A percentile compares a stretch with the other conserved stretches of the same genome.
phyloP scores from a whole-genome alignment of 768 basidiomycete species.

The Atractiella rhizophila region DNA sequence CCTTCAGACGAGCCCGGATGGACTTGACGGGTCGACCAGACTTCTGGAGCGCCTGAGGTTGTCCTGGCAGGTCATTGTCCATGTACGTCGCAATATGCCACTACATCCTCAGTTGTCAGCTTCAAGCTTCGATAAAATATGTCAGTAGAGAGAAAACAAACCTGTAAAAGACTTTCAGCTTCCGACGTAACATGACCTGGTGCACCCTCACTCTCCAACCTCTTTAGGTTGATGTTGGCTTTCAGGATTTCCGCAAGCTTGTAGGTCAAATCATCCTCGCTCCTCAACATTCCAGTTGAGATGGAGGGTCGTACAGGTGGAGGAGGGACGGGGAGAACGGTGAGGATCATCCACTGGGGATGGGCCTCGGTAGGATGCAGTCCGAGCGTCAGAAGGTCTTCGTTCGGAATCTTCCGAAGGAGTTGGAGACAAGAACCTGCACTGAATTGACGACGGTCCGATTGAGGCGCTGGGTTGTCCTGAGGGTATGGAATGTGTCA shows the following conservation, averaged over 20 bases:
- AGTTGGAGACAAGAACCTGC: constrained; percentile 56
- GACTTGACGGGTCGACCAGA: constrained; percentile 94
- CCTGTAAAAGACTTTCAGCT: constrained; percentile 80
- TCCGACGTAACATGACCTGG: constrained; percentile 87
- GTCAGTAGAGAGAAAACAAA: neutral
- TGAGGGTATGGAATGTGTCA: too few species aligned
- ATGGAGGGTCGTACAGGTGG: constrained; percentile 96
- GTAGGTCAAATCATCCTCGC: constrained; percentile 95
- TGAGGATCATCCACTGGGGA: constrained; percentile 99
- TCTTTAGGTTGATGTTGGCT: constrained; percentile 67
- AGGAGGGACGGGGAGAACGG: constrained; percentile 88
- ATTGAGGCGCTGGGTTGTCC: constrained; percentile 11
- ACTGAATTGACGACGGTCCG: constrained; percentile 15
- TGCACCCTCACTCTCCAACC: constrained; percentile 86
- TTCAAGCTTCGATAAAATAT: neutral
- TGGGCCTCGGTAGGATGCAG: constrained; percentile 86
- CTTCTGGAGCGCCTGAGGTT: constrained; percentile 90
- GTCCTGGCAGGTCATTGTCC: constrained; percentile 98
- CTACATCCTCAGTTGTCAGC: constrained; percentile 23
- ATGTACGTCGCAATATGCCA: constrained; percentile 99
- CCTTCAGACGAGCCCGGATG: constrained; percentile 90
- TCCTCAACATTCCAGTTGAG: constrained; percentile 80
- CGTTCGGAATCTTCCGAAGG: constrained; percentile 83
- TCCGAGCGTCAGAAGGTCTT: constrained; percentile 66
- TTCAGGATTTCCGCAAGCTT: constrained; percentile 94